Evolutionary conservation across 805 yeast species (phyloP).

Genomic region (Metschnikowia henanensis): DNA sequence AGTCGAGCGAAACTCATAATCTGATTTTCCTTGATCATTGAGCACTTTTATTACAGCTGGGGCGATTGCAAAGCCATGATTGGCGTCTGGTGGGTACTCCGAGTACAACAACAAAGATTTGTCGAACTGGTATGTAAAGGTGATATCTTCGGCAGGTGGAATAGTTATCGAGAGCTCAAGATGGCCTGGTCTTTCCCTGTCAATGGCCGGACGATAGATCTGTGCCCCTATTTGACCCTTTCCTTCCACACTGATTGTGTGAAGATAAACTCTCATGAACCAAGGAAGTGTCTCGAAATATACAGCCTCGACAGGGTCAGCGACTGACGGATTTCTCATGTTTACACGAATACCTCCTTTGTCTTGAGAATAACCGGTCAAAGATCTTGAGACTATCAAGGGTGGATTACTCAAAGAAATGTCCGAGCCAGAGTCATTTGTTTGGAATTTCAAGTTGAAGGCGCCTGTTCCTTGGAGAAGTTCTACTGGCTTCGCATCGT

Average conservation of each 20-base stretch:
- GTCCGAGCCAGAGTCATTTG: slow-evolving; percentile 46
- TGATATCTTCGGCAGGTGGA: slow-evolving; percentile 63
- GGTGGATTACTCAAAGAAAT: slow-evolving; percentile 49
- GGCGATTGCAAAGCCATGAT: slow-evolving; percentile 93
- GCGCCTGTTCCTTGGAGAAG: slow-evolving; percentile 18
- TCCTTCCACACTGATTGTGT: slow-evolving; percentile 48
- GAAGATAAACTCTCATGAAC: slow-evolving; percentile 84
- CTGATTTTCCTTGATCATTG: slow-evolving; percentile 20
- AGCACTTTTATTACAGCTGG: slow-evolving; percentile 78
- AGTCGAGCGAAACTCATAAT: slow-evolving; percentile 70
- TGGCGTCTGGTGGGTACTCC: slow-evolving; percentile 99
- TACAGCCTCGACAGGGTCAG: slow-evolving; percentile 47
- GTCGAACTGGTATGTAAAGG: slow-evolving; percentile 77
- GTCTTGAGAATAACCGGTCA: slow-evolving; percentile 91
- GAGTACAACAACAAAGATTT: slow-evolving; percentile 80
- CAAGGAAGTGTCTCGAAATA: slow-evolving; percentile 89
- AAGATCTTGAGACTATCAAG: slow-evolving; percentile 73
- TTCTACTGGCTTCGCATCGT: slow-evolving; percentile 12
- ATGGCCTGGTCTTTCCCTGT: slow-evolving; percentile 79
- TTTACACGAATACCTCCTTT: slow-evolving; percentile 85
- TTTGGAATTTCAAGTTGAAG: slow-evolving; percentile 40
- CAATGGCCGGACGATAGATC: slow-evolving; percentile 74
- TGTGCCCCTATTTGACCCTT: slow-evolving; percentile 47
- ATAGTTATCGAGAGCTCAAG: slow-evolving; percentile 64
- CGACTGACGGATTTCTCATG: slow-evolving; percentile 61